A percentile compares a stretch with the other conserved stretches of the same genome.
These are phyloP conservation scores for Candida sonorensis DNA, from an alignment of 805 yeast species.

Conservation along the genomic window DNA sequence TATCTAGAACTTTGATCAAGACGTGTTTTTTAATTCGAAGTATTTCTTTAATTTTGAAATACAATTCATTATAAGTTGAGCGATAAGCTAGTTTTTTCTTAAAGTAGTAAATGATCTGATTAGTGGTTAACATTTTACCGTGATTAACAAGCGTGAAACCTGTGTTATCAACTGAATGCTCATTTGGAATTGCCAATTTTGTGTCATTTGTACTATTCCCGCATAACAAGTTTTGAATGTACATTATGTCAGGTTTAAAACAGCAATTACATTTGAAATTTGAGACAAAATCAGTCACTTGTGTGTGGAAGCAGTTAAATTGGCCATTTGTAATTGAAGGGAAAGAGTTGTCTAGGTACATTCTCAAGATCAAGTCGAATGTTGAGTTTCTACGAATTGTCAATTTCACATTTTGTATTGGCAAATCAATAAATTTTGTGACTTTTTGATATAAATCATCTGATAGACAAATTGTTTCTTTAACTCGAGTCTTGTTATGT, in stretches of 20 bases:
- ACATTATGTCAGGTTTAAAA: conserved; percentile 7
- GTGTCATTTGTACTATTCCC: too few species aligned
- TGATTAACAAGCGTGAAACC: conserved; percentile 2
- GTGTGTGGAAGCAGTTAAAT: background rate
- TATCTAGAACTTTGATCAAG: conserved; percentile 7
- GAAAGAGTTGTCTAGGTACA: conserved; percentile 3
- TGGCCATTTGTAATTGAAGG: conserved; percentile 3
- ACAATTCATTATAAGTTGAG: conserved; percentile 7
- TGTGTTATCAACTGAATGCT: too few species aligned
- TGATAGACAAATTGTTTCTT: conserved; percentile 2
- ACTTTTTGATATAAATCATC: conserved; percentile 5
- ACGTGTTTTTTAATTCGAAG: conserved; percentile 7
- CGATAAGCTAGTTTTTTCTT: conserved; percentile 3
- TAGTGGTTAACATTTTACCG: conserved; percentile 8
- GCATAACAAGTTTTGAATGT: conserved; percentile 6
- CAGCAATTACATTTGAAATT: conserved; percentile 3
- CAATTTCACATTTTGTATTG: background rate
- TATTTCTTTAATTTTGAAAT: conserved; percentile 8
- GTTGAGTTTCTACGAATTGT: conserved; percentile 9
- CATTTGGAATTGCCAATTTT: too few species aligned
- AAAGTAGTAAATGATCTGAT: conserved; percentile 10
- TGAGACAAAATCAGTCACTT: conserved; percentile 3
- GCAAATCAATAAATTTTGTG: conserved; percentile 2
- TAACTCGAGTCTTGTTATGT: background rate
- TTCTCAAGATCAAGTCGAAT: conserved; percentile 6